Conservation (phyloP, 148 eudicot genomes). For the Cornus florida region DNA sequence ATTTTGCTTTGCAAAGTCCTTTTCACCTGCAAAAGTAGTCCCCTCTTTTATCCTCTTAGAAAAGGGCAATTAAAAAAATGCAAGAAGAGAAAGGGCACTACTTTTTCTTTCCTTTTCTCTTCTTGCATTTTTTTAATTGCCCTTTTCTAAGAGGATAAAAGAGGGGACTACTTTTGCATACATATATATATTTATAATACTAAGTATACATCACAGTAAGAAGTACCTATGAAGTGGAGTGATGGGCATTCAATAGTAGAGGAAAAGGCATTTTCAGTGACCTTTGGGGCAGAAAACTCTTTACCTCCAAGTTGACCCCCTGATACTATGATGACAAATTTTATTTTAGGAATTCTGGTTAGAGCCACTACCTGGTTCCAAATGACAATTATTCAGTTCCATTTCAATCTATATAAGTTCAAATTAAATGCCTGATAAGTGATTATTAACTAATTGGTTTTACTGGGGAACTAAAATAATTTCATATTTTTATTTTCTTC, state of each 20-base stretch:
- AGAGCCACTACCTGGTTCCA: conserved; percentile 15
- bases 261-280: conserved; percentile 23
- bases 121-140: too few species aligned
- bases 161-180: neutral
- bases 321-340: conserved; percentile 9
- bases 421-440: too few species aligned
- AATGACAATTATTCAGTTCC: neutral
- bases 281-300: conserved; percentile 5
- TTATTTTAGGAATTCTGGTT: conserved; percentile 8
- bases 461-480: too few species aligned
- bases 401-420: too few species aligned
- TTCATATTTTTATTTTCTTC: too few species aligned
- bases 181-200: too few species aligned
- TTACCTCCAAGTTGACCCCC: conserved; percentile 20
- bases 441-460: neutral
- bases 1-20: conserved; percentile 13
- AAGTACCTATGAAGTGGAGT: conserved; percentile 23
- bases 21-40: conserved; percentile 27
- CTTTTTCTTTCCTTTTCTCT: too few species aligned
- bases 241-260: conserved; percentile 2
- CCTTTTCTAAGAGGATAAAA: too few species aligned
- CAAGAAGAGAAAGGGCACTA: too few species aligned
- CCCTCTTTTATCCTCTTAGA: too few species aligned
- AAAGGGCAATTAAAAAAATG: too few species aligned
- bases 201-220: neutral